Evolutionary conservation across 257 asterid species (phyloP).

Genomic region (Forsythia suspensa): DNA sequence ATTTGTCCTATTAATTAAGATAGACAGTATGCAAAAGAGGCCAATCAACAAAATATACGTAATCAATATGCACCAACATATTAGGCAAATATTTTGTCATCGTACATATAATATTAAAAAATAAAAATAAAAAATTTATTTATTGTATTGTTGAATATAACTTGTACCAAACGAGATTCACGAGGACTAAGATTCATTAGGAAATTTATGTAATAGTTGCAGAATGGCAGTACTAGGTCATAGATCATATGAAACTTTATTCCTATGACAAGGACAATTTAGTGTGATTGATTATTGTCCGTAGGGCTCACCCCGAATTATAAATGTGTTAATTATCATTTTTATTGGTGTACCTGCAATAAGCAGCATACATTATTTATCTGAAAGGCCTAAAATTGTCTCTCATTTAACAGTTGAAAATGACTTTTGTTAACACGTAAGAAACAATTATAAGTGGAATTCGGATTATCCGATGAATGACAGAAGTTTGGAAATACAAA

Average conservation of each 20-base stretch:
- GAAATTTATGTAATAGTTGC: too few species aligned
- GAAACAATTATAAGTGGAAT: constrained; percentile 6
- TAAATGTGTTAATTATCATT: background rate
- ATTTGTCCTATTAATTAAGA: constrained; percentile 16
- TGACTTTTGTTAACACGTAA: constrained; percentile 22
- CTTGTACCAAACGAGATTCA: too few species aligned
- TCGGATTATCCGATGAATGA: constrained; percentile 2
- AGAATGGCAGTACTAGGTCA: background rate
- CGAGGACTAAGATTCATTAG: too few species aligned
- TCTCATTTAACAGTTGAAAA: constrained; percentile 4
- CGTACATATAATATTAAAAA: too few species aligned
- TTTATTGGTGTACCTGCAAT: constrained; percentile 15
- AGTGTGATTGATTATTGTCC: constrained; percentile 14
- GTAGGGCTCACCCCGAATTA: constrained; percentile 19
- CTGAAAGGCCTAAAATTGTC: constrained; percentile 24
- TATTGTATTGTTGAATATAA: too few species aligned
- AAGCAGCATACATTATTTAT: constrained; percentile 4
- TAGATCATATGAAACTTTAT: background rate
- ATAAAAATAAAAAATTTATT: too few species aligned
- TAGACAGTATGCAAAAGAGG: constrained; percentile 20
- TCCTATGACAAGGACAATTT: constrained; percentile 8
- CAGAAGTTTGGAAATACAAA: background rate
- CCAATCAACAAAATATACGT: constrained; percentile 18
- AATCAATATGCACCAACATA: constrained; percentile 15
- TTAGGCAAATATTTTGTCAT: constrained; percentile 20